A percentile compares a stretch with the other conserved stretches of the same genome.
Evolutionary conservation across 2,329 filamentous ascomycete species (phyloP).

Genomic region (Basipetospora chlamydospora): DNA sequence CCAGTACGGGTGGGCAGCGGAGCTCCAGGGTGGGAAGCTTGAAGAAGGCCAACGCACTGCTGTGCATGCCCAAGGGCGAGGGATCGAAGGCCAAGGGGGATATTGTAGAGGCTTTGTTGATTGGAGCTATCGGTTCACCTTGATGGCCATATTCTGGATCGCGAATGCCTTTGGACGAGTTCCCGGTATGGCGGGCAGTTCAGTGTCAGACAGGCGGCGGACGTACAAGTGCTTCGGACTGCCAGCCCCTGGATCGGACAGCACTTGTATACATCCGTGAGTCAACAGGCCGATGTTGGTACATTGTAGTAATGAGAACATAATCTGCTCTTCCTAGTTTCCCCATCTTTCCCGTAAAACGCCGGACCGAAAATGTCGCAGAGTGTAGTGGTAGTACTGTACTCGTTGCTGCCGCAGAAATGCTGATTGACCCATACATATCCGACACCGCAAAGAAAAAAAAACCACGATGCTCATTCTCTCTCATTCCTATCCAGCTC

Average conservation of each 20-base stretch:
- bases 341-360: conserved; percentile 5
- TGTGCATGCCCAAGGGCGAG: conserved; percentile 56
- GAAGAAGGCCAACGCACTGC: conserved; percentile 72
- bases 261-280: background rate
- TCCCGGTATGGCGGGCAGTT: no score
- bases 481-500: no score
- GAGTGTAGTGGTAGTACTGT: no score
- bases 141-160: no score
- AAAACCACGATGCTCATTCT: no score
- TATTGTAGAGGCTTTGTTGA: conserved; percentile 64
- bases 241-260: no score
- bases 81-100: conserved; percentile 53
- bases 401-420: no score
- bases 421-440: no score
- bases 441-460: no score
- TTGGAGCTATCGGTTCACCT: conserved; percentile 27
- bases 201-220: no score
- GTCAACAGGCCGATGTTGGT: background rate
- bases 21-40: conserved; percentile 84
- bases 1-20: conserved; percentile 77
- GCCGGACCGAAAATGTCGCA: conserved; percentile 5
- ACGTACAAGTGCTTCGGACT: no score
- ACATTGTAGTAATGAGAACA: conserved; percentile 6
- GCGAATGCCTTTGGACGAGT: background rate
- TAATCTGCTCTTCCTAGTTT: background rate